Percentiles rank a stretch among this genome's conserved stretches.
phyloP scores from a whole-genome alignment of 192 early-diverging fungal genomes.

The Phlyctochytrium arcticum region DNA sequence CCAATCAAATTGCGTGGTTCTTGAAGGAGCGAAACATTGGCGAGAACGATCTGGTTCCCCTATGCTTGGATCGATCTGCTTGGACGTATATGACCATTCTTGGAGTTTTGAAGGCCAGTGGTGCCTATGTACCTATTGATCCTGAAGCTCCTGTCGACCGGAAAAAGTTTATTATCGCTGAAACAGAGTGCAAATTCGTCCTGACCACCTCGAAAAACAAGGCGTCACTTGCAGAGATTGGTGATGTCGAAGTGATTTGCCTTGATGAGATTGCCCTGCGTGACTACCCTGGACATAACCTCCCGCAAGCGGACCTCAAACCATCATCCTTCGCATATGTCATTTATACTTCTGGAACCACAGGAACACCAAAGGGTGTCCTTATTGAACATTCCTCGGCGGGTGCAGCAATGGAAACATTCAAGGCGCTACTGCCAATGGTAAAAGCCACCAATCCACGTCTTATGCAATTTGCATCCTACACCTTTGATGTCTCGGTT shows the following conservation, averaged over 20 bases:
- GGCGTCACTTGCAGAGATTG: neutral
- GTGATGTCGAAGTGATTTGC: neutral
- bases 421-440: neutral
- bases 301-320: neutral
- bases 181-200: slow-evolving; percentile 2
- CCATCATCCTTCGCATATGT: slow-evolving; percentile 25
- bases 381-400: neutral
- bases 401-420: neutral
- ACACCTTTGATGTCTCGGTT: slow-evolving; percentile 19
- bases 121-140: slow-evolving; percentile 22
- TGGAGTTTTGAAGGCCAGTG: slow-evolving; percentile 23
- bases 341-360: slow-evolving; percentile 42
- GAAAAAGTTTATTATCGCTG: slow-evolving; percentile 1
- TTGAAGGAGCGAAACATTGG: neutral
- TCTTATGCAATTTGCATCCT: slow-evolving; percentile 7
- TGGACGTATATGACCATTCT: slow-evolving; percentile 13
- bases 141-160: slow-evolving; percentile 1
- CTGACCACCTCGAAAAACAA: neutral
- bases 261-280: neutral
- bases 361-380: slow-evolving; percentile 40
- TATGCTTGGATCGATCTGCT: neutral
- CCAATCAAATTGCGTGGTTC: slow-evolving; percentile 8
- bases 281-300: neutral
- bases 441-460: neutral
- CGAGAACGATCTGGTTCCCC: neutral